Evolutionary conservation across 176 grass and related monocot genomes (phyloP), one percentile per base, ranked within the genome.

Genomic region (Oryza brachyantha): DNA sequence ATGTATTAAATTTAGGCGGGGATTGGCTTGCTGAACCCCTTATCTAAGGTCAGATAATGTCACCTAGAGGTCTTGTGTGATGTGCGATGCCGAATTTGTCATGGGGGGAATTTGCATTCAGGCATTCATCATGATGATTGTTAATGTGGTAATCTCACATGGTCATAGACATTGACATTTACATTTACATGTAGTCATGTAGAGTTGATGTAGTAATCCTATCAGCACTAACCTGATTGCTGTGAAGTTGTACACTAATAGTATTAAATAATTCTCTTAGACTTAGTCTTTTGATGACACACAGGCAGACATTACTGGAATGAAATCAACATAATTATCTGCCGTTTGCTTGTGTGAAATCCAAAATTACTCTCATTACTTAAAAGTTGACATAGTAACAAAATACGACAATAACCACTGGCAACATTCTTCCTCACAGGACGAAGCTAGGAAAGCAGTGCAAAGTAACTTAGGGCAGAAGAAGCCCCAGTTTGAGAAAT

Each of bases 401-500:
- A 29, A 17, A 10, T 39, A 38, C 16, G 3, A 37, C n/a, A 9
- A 21, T 10, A 35, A 82, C 27, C 3, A 52, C 5, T 17, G 39
- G n/a, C 19, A n/a, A 14, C 14, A 66, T 59, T 41, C 10, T 57
- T 58, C 24, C 37, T 27, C 81, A 5, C 61, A 91, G 90, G 88
- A 79, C 11, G 68, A 86, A 86, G 87, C 90, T 61, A 86, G 73
- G 76, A 86, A 64, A 78, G 84, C 72, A 11, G 63, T 88, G 10
- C 88, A 87, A 84, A 36, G 63, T 87, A 74, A 86, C 52, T 32
- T 97, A 8, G 80, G 73, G 50, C 61, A 76, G 46, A 91, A 86
- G 34, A 84, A 72, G 52, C 25, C 45, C 0, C 41, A 69, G 3
- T 85, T 91, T 66, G 60, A 85, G 40, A 89, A 83, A 77, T 89